Base-by-base conservation (phyloP, 371 early-diverging fungal genomes). In the Thermomucor indicae-seudaticae region DNA sequence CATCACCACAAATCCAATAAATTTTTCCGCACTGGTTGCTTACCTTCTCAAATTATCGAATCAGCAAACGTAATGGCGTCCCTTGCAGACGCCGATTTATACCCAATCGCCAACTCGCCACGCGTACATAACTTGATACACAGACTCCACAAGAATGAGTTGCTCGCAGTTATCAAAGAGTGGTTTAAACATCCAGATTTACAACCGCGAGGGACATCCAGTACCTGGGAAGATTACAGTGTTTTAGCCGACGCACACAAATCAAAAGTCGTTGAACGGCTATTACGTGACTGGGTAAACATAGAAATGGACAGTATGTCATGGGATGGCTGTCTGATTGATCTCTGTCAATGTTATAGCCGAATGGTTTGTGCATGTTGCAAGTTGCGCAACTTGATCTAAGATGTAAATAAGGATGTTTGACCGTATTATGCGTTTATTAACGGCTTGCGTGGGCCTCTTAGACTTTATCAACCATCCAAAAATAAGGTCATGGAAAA, bases 341-440 rank as follows among this genome's bases (percentile, higher is more conserved):
- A n/a, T n/a, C n/a, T n/a, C n/a, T n/a, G n/a, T 42, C 0, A 24
- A 23, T 34, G 27, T 37, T 19, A 34, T 35, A 52, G 55, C 47
- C 31, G 1, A 14, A 47, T 8, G 43, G 48, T 19, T 32, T 55
- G 7, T 45, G 32, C 12, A 27, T 34, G n/a, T 42, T 41, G 6
- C 55, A 55, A 30, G 31, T 43, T n/a, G 49, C 55, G 1, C 49
- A 48, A 43, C 19, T 55, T n/a, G 55, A 55, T 35, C 19, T 55
- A 19, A 49, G 20, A 43, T 35, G 55, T 55, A 53, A 25, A 30
- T 1, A 23, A 32, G 10, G 8, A 1, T 30, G 44, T 25, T 14
- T 10, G 35, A n/a, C 35, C 12, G 3, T 2, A 4, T 12, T 6
- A 4, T 3, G 16, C 7, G 16, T 47, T 34, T 2, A 10, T 32